Base-by-base conservation (phyloP, 2,329 filamentous ascomycete genomes). In the Aspergillus costaricaensis region DNA sequence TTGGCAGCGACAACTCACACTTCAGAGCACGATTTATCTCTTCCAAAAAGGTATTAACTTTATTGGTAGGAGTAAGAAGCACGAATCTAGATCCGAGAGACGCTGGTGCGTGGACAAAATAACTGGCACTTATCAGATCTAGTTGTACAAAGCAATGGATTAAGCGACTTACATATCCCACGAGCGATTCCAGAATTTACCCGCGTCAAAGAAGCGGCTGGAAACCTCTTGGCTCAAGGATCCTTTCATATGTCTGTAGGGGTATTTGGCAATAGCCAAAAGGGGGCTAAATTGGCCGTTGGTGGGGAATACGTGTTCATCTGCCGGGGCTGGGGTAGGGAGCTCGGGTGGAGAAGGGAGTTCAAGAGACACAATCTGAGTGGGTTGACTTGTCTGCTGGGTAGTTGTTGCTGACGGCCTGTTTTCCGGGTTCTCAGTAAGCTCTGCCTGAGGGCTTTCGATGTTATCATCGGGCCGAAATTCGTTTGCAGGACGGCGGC, bases 161-260 rank as follows among this genome's bases (percentile, higher is more conserved):
- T 2, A 5, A 15, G 48, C 59, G 4, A 82, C 88, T 82, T 81
- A 95, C 91, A 96, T 78, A 63, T 94, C 87, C 92, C 92, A 96
- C 10, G 79, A 70, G 60, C 86, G 82, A 2, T 79, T 76, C 67
- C 84, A 85, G 64, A 82, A 79, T 55, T 80, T 74, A 2, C 75
- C 77, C 5, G 59, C 63, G 17, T 75, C 74, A 58, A 81, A 82
- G 62, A 78, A 81, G 8, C 58, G 64, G 36, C 69, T 65, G 5
- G 76, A 75, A 38, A 80, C 73, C 23, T 49, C 58, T 51, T 77
- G 70, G 27, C 71, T 66, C 12, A 68, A 58, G 4, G 74, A 63
- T 9, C 72, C 70, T 54, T 64, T 61, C 48, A 81, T 66, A 60
- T 76, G 77, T 58, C 74, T 78, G 68, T 81, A 80, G 4, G 79